Conservation (phyloP, 805 yeast species). For the Lachancea cidri region DNA sequence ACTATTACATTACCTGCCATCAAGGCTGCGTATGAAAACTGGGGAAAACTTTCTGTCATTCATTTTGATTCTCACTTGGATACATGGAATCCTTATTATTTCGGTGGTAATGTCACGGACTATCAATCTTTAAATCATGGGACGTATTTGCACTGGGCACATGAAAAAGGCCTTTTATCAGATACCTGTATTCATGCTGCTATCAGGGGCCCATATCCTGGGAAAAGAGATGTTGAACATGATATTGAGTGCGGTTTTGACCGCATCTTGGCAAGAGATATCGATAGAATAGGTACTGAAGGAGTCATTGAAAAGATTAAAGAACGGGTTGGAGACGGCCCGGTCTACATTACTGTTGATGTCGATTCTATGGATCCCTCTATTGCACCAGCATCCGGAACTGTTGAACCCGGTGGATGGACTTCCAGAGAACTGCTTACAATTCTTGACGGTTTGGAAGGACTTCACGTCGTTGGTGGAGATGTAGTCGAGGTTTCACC, state of each 20-base stretch:
- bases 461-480: constrained; percentile 44
- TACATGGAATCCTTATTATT: constrained; percentile 59
- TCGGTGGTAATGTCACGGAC: constrained; percentile 58
- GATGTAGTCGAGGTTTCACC: constrained; percentile 56
- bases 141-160: constrained; percentile 64
- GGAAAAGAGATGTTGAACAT: constrained; percentile 35
- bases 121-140: constrained; percentile 63
- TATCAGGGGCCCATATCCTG: constrained; percentile 56
- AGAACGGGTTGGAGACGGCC: constrained; percentile 34
- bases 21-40: constrained; percentile 43
- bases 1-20: constrained; percentile 47
- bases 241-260: constrained; percentile 48
- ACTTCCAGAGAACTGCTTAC: constrained; percentile 42
- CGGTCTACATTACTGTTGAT: constrained; percentile 46
- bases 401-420: constrained; percentile 51
- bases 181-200: constrained; percentile 55
- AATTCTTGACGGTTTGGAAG: constrained; percentile 41
- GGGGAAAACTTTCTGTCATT: constrained; percentile 41
- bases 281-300: constrained; percentile 39
- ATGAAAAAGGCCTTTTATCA: constrained; percentile 56
- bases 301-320: constrained; percentile 36
- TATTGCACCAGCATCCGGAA: constrained; percentile 49
- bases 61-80: constrained; percentile 68
- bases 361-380: constrained; percentile 50
- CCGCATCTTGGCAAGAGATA: constrained; percentile 42